A percentile compares a stretch with the other conserved stretches of the same genome.
phyloP scores from a whole-genome alignment of 768 basidiomycete genomes.

The Cytidiella melzeri region DNA sequence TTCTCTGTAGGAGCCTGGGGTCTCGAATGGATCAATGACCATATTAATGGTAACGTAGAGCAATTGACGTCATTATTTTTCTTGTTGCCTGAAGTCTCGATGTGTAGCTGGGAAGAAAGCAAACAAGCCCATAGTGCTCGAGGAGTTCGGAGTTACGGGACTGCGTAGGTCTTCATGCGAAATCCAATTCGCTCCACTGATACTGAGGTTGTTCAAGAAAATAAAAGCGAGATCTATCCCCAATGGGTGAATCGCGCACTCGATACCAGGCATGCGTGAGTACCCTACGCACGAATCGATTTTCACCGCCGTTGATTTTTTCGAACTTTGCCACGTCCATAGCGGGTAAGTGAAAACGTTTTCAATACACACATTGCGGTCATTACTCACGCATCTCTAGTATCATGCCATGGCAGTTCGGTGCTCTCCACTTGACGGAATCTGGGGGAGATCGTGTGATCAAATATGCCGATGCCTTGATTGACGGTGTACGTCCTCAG shows the following conservation, averaged over 20 bases:
- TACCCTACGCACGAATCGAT: constrained; percentile 7
- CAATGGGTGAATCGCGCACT: constrained; percentile 44
- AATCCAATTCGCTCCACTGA: not conserved
- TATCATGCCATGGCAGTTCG: constrained; percentile 58
- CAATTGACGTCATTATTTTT: not conserved
- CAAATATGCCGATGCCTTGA: constrained; percentile 49
- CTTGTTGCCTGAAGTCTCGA: not conserved
- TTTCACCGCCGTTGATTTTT: not conserved
- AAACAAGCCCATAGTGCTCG: constrained; percentile 26
- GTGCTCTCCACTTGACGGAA: constrained; percentile 42
- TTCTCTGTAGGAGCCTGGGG: constrained; percentile 34
- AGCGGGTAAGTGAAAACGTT: constrained; percentile 15
- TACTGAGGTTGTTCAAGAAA: constrained; percentile 28
- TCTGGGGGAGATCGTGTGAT: constrained; percentile 45
- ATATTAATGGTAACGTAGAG: constrained; percentile 27
- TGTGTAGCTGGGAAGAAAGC: constrained; percentile 38
- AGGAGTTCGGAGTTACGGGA: constrained; percentile 31
- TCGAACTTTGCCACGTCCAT: not conserved
- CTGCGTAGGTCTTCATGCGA: too few species aligned
- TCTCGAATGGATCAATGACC: constrained; percentile 28
- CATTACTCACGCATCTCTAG: constrained; percentile 21
- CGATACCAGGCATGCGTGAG: constrained; percentile 44
- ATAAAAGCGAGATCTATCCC: constrained; percentile 46
- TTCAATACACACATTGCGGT: not conserved
- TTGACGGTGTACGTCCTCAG: constrained; percentile 32